Evolutionary conservation across 345 rosid species (phyloP).

Genomic region (Pseudoturritis turrita): DNA sequence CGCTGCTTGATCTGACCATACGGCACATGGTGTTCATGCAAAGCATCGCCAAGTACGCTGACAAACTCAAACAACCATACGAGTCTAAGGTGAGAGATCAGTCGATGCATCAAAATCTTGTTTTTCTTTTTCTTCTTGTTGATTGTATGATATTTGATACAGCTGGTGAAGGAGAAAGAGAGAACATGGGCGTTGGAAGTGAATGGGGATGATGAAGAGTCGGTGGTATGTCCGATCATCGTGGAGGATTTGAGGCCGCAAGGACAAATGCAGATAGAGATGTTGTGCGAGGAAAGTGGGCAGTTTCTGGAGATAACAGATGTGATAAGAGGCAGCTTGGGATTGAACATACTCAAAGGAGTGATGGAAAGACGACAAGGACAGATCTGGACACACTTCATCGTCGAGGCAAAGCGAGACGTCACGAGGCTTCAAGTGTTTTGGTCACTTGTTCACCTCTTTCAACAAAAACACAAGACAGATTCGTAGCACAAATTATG

Average conservation of each 20-base stretch:
- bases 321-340: constrained; percentile 58
- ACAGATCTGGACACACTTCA: constrained; percentile 77
- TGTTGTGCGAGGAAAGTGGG: constrained; percentile 74
- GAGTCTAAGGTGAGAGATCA: constrained; percentile 55
- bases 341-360: constrained; percentile 78
- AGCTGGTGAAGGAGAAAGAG: constrained; percentile 36
- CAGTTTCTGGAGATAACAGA: constrained; percentile 85
- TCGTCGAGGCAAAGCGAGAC: constrained; percentile 66
- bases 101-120: neutral
- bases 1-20: constrained; percentile 73
- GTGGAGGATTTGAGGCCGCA: constrained; percentile 71
- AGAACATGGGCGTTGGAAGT: constrained; percentile 90
- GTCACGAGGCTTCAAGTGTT: constrained; percentile 70
- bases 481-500: too few species aligned
- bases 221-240: constrained; percentile 67
- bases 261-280: constrained; percentile 91
- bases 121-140: neutral
- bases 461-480: constrained; percentile 33
- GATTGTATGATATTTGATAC: constrained; percentile 28
- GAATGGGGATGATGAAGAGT: constrained; percentile 40
- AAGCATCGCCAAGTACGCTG: constrained; percentile 71
- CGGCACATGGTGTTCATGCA: constrained; percentile 90
- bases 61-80: constrained; percentile 61
- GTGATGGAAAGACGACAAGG: constrained; percentile 57
- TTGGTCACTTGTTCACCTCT: constrained; percentile 75